Base-by-base conservation (phyloP, 352 stramenopile species). In the Phytophthora pseudosyringae region DNA sequence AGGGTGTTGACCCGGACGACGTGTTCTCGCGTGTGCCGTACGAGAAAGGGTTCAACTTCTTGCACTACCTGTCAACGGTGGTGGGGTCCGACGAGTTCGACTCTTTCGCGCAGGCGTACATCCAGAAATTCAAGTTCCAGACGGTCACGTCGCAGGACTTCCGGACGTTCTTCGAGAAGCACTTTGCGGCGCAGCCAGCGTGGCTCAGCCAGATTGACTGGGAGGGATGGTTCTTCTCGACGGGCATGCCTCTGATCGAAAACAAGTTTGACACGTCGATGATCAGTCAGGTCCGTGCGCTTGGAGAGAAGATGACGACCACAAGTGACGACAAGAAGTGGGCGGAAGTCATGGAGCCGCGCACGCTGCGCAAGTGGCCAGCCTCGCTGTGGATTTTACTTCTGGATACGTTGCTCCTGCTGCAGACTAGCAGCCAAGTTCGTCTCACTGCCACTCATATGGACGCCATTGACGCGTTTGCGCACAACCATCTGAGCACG, bases 21-120 rank as follows among this genome's bases (percentile, higher is more conserved):
- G 84, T 91, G 16, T 99, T 98, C 75, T 97, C 84, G n/a, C 83
- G 72, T 9, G 79, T 99, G 0, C 92, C 96, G 9, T 99, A 99
- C 69, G 97, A 99, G 75, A 99, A 99, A 76, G 88, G 83, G 12
- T 90, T 83, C 54, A 80, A 78, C 48, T 94, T 94, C 55, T 67
- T 91, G 8, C 57, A 85, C 26, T 83, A 95, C 57, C 93, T 98
- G 64, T 75, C 76, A 25, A 70, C 75, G 18, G 73, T 96, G 26
- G 69, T 76, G 8, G 70, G 71, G 11, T 53, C 58, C 13, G 58
- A 67, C 4, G 60, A 64, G 32, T 88, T 88, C 18, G 86, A 93
- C 21, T 48, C 51, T 21, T 99, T 98, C 64, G 91, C 93, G 26
- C 88, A 97, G 62, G 86, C 87, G 2, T 98, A 98, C 68, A 87